phyloP scores from a whole-genome alignment of 495 filamentous ascomycete species.

The Aspergillus incahuasiensis region DNA sequence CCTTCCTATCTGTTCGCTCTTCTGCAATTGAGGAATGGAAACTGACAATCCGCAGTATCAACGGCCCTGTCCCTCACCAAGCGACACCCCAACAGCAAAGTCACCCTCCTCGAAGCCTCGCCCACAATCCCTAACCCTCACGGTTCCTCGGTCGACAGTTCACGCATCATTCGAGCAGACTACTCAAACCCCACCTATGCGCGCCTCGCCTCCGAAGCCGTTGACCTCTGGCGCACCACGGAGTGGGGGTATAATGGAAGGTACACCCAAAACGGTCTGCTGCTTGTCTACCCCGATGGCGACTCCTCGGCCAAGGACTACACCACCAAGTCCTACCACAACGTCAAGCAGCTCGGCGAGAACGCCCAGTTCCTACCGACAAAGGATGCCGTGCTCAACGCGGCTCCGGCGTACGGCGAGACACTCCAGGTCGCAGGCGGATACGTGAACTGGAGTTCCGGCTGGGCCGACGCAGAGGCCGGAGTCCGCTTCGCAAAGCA shows the following conservation, averaged over 20 bases:
- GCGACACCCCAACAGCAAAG: conserved; percentile 47
- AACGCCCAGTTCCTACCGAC: conserved; percentile 48
- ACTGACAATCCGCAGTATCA: conserved; percentile 38
- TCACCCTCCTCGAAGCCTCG: conserved; percentile 67
- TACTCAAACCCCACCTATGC: conserved; percentile 73
- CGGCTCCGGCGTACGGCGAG: conserved; percentile 43
- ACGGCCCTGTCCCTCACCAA: conserved; percentile 63
- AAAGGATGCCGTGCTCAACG: conserved; percentile 36
- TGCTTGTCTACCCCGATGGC: conserved; percentile 56
- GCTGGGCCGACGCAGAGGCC: conserved; percentile 80
- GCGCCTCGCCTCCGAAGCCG: conserved; percentile 61
- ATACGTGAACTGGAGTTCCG: conserved; percentile 75
- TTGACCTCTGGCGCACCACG: conserved; percentile 63
- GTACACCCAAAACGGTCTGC: conserved; percentile 72
- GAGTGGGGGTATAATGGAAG: conserved; percentile 59
- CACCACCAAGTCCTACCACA: conserved; percentile 59
- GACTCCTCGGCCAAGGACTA: conserved; percentile 56
- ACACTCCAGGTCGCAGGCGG: conserved; percentile 54
- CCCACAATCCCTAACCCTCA: conserved; percentile 64
- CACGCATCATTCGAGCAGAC: conserved; percentile 76
- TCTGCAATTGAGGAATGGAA: background rate
- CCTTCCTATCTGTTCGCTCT: background rate
- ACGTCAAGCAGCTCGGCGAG: conserved; percentile 47
- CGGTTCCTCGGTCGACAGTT: conserved; percentile 68
- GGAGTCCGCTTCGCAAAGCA: conserved; percentile 66